Conservation (phyloP, 495 filamentous ascomycete genomes). For the Symbiotaphrina buchneri region DNA sequence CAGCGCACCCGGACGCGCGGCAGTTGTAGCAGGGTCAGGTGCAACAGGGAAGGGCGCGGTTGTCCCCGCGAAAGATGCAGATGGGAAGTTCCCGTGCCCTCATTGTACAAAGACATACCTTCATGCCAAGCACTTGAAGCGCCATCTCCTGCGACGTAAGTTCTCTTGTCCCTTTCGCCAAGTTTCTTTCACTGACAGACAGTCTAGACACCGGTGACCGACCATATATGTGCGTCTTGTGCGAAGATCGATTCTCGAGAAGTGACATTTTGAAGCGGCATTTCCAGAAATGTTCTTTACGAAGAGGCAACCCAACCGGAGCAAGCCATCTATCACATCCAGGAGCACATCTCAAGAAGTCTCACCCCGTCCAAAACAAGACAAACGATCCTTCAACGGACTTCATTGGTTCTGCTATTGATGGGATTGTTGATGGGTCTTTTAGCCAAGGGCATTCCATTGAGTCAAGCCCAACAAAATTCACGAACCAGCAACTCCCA, state of each 20-base stretch:
- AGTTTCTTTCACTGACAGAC: conserved; percentile 8
- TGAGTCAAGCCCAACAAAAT: background rate
- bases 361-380: conserved; percentile 31
- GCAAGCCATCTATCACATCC: conserved; percentile 82
- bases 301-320: conserved; percentile 83
- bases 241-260: conserved; percentile 94
- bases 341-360: conserved; percentile 66
- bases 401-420: conserved; percentile 3
- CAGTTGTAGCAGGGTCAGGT: conserved; percentile 32
- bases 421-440: conserved; percentile 1
- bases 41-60: conserved; percentile 52
- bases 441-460: background rate
- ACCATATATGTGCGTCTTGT: conserved; percentile 90
- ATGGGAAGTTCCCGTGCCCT: conserved; percentile 92
- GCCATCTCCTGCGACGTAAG: conserved; percentile 88
- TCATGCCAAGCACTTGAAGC: conserved; percentile 92
- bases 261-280: conserved; percentile 97
- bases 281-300: conserved; percentile 93
- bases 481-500: conserved; percentile 1
- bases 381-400: conserved; percentile 16
- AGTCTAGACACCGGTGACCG: conserved; percentile 74
- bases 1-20: conserved; percentile 62
- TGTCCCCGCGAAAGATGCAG: conserved; percentile 78
- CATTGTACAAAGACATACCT: conserved; percentile 96
- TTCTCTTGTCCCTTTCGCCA: conserved; percentile 10